Evolutionary conservation across 345 rosid species (phyloP).

Genomic region (Ricinus communis): DNA sequence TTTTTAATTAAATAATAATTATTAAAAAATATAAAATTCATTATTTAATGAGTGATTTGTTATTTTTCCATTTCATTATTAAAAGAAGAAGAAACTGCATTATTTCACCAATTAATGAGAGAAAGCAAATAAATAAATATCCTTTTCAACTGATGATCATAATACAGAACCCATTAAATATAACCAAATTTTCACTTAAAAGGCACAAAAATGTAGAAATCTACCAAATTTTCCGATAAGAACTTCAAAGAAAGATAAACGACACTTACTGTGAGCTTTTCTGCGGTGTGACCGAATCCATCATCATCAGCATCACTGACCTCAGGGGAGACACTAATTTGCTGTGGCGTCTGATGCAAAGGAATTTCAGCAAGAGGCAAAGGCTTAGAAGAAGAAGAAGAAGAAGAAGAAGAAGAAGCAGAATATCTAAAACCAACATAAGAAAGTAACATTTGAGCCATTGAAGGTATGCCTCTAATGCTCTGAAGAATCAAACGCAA

Average conservation of each 20-base stretch:
- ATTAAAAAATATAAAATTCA: no score
- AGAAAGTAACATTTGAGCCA: slow-evolving; percentile 12
- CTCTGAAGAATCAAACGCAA: slow-evolving; percentile 11
- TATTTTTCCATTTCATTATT: no score
- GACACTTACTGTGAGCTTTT: slow-evolving; percentile 55
- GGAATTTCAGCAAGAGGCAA: slow-evolving; percentile 60
- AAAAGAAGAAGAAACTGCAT: no score
- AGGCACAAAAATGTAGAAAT: neutral
- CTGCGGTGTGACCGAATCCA: slow-evolving; percentile 7
- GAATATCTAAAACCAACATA: slow-evolving; percentile 16
- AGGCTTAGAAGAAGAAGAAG: slow-evolving; percentile 55
- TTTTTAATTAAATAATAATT: no score
- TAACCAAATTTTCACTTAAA: neutral
- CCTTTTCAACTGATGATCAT: neutral
- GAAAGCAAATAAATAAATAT: neutral
- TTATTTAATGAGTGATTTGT: no score
- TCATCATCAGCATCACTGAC: slow-evolving; percentile 17
- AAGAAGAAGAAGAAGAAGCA: neutral
- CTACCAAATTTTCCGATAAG: neutral
- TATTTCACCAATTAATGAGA: neutral
- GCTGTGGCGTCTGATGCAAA: slow-evolving; percentile 48
- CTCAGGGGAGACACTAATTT: slow-evolving; percentile 17
- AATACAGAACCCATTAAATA: neutral
- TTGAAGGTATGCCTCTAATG: slow-evolving; percentile 11
- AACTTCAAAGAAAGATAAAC: neutral